Conservation (phyloP, 768 basidiomycete genomes). For the Mycena filopes region DNA sequence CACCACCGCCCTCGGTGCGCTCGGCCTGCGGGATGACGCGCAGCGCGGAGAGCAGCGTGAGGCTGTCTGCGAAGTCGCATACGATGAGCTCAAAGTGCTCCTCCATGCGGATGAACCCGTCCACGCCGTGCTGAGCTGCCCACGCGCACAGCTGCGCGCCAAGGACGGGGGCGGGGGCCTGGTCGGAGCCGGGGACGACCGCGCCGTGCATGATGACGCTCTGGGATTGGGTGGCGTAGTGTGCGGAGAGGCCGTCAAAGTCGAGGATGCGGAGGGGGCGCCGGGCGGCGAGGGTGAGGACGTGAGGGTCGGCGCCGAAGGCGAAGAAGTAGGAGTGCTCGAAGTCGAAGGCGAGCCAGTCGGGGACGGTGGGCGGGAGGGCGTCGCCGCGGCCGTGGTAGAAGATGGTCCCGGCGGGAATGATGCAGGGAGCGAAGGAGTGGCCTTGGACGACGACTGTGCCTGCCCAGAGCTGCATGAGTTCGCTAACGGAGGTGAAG, state of each 20-base stretch:
- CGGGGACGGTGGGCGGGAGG: conserved; percentile 3
- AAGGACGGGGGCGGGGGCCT: neutral
- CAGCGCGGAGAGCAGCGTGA: conserved; percentile 5
- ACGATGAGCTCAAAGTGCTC: conserved; percentile 23
- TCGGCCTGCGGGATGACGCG: conserved; percentile 4
- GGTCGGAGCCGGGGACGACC: neutral
- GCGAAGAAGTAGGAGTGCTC: conserved; percentile 22
- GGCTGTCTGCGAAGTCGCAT: conserved; percentile 13
- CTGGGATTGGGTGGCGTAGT: neutral
- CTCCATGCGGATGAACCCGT: conserved; percentile 25
- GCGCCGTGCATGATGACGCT: conserved; percentile 18
- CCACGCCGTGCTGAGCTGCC: conserved; percentile 9
- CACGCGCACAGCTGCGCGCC: conserved; percentile 11
- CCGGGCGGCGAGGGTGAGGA: conserved; percentile 11
- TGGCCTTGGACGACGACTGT: conserved; percentile 19
- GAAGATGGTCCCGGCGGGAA: conserved; percentile 22
- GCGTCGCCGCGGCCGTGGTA: conserved; percentile 18
- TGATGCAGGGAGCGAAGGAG: conserved; percentile 14
- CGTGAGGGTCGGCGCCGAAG: conserved; percentile 5
- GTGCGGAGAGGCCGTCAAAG: conserved; percentile 23
- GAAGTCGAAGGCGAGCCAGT: conserved; percentile 25
- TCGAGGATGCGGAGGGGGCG: conserved; percentile 8
- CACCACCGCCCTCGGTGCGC: neutral
- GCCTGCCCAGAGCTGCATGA: conserved; percentile 23
- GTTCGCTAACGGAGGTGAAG: conserved; percentile 23